phyloP scores from a whole-genome alignment of 805 yeast species.

The Ogataea siamensis region DNA sequence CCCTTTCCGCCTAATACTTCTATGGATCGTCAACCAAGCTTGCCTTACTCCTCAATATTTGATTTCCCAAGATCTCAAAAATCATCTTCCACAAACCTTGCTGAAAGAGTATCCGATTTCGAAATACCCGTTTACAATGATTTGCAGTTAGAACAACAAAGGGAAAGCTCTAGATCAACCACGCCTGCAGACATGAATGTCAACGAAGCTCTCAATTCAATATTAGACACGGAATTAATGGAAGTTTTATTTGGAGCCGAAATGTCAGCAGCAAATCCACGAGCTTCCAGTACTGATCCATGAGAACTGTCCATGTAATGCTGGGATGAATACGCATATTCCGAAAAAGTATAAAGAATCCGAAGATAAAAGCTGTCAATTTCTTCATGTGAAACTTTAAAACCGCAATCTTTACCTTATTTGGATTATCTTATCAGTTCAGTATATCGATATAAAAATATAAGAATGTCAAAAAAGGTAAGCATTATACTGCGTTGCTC shows the following conservation, averaged over 20 bases:
- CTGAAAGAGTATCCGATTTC: conserved; percentile 1
- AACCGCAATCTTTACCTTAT: conserved; percentile 19
- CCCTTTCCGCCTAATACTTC: not conserved
- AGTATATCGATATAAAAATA: not conserved
- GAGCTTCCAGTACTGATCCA: conserved; percentile 6
- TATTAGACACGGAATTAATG: conserved; percentile 33
- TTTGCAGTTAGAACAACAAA: conserved; percentile 7
- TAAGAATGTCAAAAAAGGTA: not conserved
- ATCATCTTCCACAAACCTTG: conserved; percentile 2
- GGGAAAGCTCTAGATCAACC: conserved; percentile 4
- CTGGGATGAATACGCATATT: not conserved
- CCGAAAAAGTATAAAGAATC: conserved; percentile 9
- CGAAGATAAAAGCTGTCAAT: conserved; percentile 7
- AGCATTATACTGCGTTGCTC: too few species aligned
- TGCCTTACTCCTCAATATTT: conserved; percentile 8
- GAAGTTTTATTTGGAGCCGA: conserved; percentile 34
- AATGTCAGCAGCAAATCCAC: conserved; percentile 9
- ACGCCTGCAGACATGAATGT: conserved; percentile 19
- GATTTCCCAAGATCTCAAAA: conserved; percentile 2
- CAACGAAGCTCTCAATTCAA: conserved; percentile 29
- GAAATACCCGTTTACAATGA: conserved; percentile 7
- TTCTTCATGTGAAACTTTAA: not conserved
- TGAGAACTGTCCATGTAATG: conserved; percentile 1
- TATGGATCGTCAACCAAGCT: not conserved
- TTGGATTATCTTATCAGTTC: conserved; percentile 15